These are phyloP conservation scores for Saccharomyces cerevisiae DNA, from an alignment of 805 yeast species.

Conservation along the genomic window DNA sequence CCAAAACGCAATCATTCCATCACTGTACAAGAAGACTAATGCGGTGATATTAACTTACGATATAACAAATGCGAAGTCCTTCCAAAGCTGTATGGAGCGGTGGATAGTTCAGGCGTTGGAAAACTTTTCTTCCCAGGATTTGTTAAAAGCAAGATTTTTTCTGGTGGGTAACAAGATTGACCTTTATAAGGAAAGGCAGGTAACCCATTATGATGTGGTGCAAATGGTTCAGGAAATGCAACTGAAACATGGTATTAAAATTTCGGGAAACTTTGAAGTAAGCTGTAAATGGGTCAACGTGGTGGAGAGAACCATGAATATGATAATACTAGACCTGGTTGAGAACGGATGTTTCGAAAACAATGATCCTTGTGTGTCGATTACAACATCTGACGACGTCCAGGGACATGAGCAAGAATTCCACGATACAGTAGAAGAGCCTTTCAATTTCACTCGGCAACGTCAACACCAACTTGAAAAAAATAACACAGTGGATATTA, in stretches of 20 bases:
- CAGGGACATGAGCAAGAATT: neutral
- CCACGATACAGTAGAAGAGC: neutral
- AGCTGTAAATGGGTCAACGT: constrained; percentile 37
- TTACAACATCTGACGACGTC: neutral
- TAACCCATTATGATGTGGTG: constrained; percentile 34
- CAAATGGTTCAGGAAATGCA: constrained; percentile 27
- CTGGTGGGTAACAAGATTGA: constrained; percentile 42
- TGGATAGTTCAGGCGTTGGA: constrained; percentile 39
- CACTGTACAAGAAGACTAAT: constrained; percentile 39
- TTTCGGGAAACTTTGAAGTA: constrained; percentile 40
- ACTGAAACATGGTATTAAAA: constrained; percentile 25
- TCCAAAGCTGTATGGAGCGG: constrained; percentile 32
- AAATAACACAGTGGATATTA: constrained; percentile 10
- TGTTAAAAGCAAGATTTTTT: constrained; percentile 31
- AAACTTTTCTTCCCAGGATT: constrained; percentile 22
- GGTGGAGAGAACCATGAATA: constrained; percentile 33
- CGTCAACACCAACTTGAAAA: neutral
- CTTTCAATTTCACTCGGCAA: neutral
- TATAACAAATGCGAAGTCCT: constrained; percentile 33
- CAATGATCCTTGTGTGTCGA: constrained; percentile 4
- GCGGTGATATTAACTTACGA: constrained; percentile 40
- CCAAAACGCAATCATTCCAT: constrained; percentile 38
- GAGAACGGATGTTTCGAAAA: constrained; percentile 35
- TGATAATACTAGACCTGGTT: constrained; percentile 35
- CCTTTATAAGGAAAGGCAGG: constrained; percentile 30